Evolutionary conservation across 176 grass and related monocot genomes (phyloP).

Genomic region (Aechmea fasciata): DNA sequence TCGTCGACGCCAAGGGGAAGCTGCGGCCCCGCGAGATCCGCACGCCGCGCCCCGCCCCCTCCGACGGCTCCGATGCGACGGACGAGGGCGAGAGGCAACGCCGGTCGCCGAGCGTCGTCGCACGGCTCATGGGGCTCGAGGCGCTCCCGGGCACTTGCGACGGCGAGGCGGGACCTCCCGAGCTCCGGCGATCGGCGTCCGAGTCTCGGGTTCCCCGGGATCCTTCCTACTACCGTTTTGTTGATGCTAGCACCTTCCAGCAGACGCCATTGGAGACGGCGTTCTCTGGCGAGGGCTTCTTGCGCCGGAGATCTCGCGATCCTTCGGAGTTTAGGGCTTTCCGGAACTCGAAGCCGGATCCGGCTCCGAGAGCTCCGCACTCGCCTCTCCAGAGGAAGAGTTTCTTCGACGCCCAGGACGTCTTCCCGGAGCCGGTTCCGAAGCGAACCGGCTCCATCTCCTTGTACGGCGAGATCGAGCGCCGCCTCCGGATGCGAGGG

Average conservation of each 20-base stretch:
- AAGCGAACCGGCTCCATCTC: constrained; percentile 43
- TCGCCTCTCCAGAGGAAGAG: constrained; percentile 45
- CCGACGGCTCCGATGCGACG: constrained; percentile 18
- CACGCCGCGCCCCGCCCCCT: constrained; percentile 18
- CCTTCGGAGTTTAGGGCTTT: background rate
- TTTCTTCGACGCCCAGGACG: constrained; percentile 61
- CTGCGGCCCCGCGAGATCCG: constrained; percentile 64
- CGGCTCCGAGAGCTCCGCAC: background rate
- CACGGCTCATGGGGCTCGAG: constrained; percentile 86
- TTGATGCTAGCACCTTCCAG: constrained; percentile 42
- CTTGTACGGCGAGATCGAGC: constrained; percentile 82
- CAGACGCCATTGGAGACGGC: background rate
- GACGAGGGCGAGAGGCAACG: constrained; percentile 30
- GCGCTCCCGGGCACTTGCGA: constrained; percentile 24
- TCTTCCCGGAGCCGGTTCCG: constrained; percentile 54
- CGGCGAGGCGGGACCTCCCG: background rate
- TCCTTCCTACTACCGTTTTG: constrained; percentile 51
- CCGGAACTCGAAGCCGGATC: background rate
- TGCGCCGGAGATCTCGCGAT: background rate
- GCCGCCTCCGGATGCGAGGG: constrained; percentile 73
- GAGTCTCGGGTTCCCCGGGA: constrained; percentile 59
- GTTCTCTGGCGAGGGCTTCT: background rate
- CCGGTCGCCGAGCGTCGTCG: constrained; percentile 77
- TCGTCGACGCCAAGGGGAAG: constrained; percentile 51
- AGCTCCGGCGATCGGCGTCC: constrained; percentile 77